These are phyloP conservation scores for Geum urbanum DNA, from an alignment of 306 rosid genomes.

Conservation along the genomic window DNA sequence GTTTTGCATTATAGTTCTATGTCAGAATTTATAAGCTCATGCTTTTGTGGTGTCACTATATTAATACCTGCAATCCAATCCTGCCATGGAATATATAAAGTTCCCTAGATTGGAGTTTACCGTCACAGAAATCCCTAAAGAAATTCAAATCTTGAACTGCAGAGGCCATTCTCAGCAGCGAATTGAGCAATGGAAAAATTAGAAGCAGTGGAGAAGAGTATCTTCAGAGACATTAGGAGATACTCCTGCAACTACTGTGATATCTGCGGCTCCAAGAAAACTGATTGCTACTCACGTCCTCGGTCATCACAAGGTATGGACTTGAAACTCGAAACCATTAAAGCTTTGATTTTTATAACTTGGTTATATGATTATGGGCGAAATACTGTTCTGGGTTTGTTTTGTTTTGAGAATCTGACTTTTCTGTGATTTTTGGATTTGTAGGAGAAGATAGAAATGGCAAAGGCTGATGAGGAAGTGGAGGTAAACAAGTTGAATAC, in stretches of 20 bases:
- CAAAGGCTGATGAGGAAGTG: conserved; percentile 16
- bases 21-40: no score
- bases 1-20: no score
- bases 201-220: conserved; percentile 17
- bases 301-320: conserved; percentile 54
- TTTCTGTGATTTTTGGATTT: background rate
- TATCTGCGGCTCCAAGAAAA: conserved; percentile 62
- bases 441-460: conserved; percentile 52
- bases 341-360: background rate
- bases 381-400: background rate
- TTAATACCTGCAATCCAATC: no score
- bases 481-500: conserved; percentile 30
- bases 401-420: background rate
- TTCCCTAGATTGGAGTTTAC: no score
- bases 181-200: conserved; percentile 33
- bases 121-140: no score
- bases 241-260: conserved; percentile 54
- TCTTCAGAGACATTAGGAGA: conserved; percentile 47
- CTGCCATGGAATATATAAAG: no score
- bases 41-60: no score
- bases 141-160: no score
- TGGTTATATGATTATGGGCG: background rate
- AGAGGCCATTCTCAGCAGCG: no score
- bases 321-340: background rate
- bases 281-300: conserved; percentile 55